Percentiles rank a stretch among this genome's conserved stretches.
These are phyloP conservation scores for Tetradesmus lagerheimii DNA, from an alignment of 139 green algal genomes.

Conservation along the genomic window DNA sequence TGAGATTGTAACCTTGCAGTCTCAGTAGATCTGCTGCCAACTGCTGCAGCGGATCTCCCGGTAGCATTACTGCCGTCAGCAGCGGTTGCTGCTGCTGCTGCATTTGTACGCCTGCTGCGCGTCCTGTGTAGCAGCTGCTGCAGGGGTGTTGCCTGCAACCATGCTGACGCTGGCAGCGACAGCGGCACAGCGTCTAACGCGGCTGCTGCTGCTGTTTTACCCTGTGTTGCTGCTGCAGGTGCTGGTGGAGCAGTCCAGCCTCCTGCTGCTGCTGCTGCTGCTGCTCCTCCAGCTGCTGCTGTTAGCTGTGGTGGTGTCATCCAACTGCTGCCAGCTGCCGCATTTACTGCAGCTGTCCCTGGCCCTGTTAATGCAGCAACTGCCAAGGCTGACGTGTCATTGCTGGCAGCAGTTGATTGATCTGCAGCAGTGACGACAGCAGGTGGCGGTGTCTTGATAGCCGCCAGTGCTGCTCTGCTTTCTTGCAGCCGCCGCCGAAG, in stretches of 20 bases:
- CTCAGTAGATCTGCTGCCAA: neutral
- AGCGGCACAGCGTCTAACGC: neutral
- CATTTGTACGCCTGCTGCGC: neutral
- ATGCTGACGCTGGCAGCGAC: neutral
- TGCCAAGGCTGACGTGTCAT: neutral
- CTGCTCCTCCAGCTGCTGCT: neutral
- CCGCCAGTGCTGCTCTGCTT: constrained; percentile 6
- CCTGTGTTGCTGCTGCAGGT: neutral
- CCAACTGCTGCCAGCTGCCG: neutral
- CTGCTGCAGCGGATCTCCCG: neutral
- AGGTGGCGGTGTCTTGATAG: neutral
- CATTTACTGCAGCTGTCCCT: neutral
- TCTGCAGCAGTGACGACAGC: neutral
- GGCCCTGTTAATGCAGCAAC: neutral
- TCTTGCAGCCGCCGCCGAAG: constrained; percentile 6
- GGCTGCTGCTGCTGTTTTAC: neutral
- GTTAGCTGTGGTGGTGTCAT: neutral
- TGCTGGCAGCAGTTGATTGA: neutral
- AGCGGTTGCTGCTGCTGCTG: neutral
- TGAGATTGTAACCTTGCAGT: neutral
- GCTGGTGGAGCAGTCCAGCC: neutral
- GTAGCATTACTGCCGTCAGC: too few relatives aligned
- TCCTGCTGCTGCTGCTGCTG: neutral
- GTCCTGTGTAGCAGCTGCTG: constrained; percentile 19
- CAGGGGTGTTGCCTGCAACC: neutral